Conservation (phyloP, 768 basidiomycete species). For the Agaricus sinodeliciosus region DNA sequence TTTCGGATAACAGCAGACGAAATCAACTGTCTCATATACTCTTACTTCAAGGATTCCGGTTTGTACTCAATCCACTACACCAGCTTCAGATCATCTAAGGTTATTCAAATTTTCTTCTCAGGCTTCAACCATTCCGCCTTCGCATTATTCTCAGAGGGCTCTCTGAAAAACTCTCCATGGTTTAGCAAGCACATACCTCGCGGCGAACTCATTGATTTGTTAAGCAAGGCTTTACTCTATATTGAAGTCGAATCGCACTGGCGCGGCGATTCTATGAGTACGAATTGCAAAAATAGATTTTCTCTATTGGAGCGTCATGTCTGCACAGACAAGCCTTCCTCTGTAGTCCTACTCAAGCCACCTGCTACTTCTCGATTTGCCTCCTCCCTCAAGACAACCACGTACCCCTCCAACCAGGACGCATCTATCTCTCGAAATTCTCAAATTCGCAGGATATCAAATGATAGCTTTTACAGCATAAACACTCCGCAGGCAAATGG, state of each 20-base stretch:
- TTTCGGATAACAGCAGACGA: constrained; percentile 74
- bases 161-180: constrained; percentile 62
- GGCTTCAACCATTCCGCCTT: constrained; percentile 83
- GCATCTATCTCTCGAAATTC: constrained; percentile 2
- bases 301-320: constrained; percentile 70
- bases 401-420: neutral
- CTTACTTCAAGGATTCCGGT: constrained; percentile 84
- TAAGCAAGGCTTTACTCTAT: constrained; percentile 76
- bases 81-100: neutral
- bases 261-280: constrained; percentile 53
- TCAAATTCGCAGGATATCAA: constrained; percentile 1
- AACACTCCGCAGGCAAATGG: constrained; percentile 4
- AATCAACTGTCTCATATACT: constrained; percentile 78
- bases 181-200: constrained; percentile 71
- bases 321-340: constrained; percentile 49
- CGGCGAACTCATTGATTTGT: constrained; percentile 75
- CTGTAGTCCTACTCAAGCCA: constrained; percentile 15
- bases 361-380: constrained; percentile 5
- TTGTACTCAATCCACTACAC: neutral
- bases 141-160: constrained; percentile 67
- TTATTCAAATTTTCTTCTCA: constrained; percentile 20
- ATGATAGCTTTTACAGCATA: constrained; percentile 11
- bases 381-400: constrained; percentile 1
- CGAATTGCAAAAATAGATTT: constrained; percentile 64
- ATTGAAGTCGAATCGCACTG: constrained; percentile 82